Conservation (phyloP, 352 stramenopile species). For the Phytophthora macrochlamydospora region DNA sequence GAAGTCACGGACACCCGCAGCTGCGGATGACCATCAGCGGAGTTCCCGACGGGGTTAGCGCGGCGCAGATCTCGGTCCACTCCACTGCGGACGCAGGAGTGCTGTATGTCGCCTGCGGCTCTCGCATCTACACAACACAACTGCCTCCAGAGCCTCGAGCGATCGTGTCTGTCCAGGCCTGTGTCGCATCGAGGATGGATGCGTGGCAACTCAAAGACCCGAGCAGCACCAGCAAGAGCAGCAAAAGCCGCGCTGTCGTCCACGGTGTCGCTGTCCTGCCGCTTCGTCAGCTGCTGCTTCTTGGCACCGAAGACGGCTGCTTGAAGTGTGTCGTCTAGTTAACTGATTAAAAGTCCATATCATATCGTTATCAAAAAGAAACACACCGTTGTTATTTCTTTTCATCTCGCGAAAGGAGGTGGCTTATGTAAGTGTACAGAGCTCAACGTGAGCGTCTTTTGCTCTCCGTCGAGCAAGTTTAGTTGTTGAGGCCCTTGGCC, state of each 20-base stretch:
- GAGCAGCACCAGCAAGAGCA: slow-evolving; percentile 31
- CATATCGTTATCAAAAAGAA: neutral
- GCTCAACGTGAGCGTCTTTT: slow-evolving; percentile 6
- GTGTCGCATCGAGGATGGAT: slow-evolving; percentile 43
- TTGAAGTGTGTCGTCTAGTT: slow-evolving; percentile 51
- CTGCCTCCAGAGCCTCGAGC: slow-evolving; percentile 42
- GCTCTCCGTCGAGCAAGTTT: slow-evolving; percentile 5
- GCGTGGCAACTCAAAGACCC: slow-evolving; percentile 55
- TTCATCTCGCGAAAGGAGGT: slow-evolving; percentile 6
- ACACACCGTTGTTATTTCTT: neutral
- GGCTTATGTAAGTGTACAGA: slow-evolving; percentile 41
- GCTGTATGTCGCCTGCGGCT: slow-evolving; percentile 47
- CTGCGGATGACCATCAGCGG: slow-evolving; percentile 55
- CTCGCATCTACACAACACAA: slow-evolving; percentile 49
- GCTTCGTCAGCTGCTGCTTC: slow-evolving; percentile 60
- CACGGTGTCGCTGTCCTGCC: slow-evolving; percentile 58
- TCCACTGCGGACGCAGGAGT: slow-evolving; percentile 43
- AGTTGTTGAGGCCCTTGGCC: slow-evolving; percentile 71
- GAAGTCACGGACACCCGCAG: slow-evolving; percentile 26
- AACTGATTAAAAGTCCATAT: neutral
- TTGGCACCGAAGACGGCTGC: slow-evolving; percentile 70
- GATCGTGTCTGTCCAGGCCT: slow-evolving; percentile 14
- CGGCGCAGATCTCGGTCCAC: slow-evolving; percentile 59
- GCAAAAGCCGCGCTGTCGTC: slow-evolving; percentile 49
- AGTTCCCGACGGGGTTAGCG: slow-evolving; percentile 57